phyloP scores from a whole-genome alignment of 768 basidiomycete genomes.

The Boletellus emodensis region DNA sequence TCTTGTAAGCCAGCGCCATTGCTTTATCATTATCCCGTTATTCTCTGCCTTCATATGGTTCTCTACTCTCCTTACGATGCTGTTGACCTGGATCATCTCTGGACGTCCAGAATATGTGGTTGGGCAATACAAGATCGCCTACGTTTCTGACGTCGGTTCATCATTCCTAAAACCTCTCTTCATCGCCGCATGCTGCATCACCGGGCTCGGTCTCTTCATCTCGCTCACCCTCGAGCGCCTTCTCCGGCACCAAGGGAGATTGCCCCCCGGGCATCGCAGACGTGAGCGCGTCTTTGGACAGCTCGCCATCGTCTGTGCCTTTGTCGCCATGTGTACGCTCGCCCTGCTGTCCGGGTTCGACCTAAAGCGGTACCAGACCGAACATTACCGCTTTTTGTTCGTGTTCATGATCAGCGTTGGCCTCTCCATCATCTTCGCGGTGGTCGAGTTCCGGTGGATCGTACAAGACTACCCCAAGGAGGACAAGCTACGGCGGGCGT shows the following conservation, averaged over 20 bases:
- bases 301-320: constrained; percentile 57
- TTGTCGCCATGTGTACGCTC: constrained; percentile 62
- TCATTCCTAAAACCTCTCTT: constrained; percentile 73
- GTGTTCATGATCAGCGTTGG: constrained; percentile 72
- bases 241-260: constrained; percentile 62
- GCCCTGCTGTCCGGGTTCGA: constrained; percentile 72
- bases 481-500: constrained; percentile 47
- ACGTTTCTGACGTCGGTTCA: constrained; percentile 78
- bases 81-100: constrained; percentile 67
- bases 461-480: constrained; percentile 49
- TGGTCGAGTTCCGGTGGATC: constrained; percentile 68
- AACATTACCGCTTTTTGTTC: constrained; percentile 61
- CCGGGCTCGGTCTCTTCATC: constrained; percentile 57
- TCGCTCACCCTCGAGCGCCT: constrained; percentile 59
- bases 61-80: constrained; percentile 63
- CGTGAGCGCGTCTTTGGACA: constrained; percentile 51
- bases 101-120: constrained; percentile 50
- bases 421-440: constrained; percentile 69
- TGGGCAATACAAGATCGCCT: constrained; percentile 54
- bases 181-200: constrained; percentile 59
- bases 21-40: constrained; percentile 62
- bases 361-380: constrained; percentile 46
- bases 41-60: constrained; percentile 65
- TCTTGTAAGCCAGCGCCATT: constrained; percentile 41
- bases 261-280: constrained; percentile 55